phyloP scores from a whole-genome alignment of 2,329 filamentous ascomycete species.

The Sporothrix pallida region DNA sequence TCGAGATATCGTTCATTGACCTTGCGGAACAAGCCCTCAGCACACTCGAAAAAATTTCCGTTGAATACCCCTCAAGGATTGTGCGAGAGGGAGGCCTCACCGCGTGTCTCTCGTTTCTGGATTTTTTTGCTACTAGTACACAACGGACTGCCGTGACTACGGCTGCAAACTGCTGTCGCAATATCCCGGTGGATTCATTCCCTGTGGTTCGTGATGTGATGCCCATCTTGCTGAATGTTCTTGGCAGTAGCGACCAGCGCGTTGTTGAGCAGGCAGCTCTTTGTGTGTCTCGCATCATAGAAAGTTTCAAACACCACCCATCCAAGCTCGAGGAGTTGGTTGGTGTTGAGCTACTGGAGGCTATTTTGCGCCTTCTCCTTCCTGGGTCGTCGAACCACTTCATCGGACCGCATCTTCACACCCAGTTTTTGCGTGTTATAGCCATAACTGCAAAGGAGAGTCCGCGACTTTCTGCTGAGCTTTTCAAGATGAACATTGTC shows the following conservation, averaged over 20 bases:
- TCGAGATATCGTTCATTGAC: slow-evolving; percentile 97
- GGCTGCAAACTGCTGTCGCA: slow-evolving; percentile 96
- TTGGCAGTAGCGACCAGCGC: slow-evolving; percentile 90
- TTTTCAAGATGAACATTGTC: slow-evolving; percentile 95
- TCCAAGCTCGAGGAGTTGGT: slow-evolving; percentile 91
- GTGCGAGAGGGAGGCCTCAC: slow-evolving; percentile 94
- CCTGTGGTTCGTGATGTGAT: slow-evolving; percentile 91
- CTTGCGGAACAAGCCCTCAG: slow-evolving; percentile 95
- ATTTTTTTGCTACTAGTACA: slow-evolving; percentile 97
- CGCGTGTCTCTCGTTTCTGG: slow-evolving; percentile 93
- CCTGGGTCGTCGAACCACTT: slow-evolving; percentile 89
- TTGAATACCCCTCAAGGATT: slow-evolving; percentile 93
- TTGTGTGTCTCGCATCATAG: slow-evolving; percentile 93
- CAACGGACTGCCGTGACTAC: slow-evolving; percentile 96
- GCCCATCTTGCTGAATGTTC: slow-evolving; percentile 89
- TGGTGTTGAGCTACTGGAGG: slow-evolving; percentile 82
- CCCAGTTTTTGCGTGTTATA: slow-evolving; percentile 90
- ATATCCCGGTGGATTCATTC: slow-evolving; percentile 94
- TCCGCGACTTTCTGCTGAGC: slow-evolving; percentile 81
- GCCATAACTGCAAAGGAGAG: slow-evolving; percentile 90
- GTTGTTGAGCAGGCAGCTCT: slow-evolving; percentile 96
- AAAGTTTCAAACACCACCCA: slow-evolving; percentile 91
- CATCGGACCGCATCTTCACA: slow-evolving; percentile 92
- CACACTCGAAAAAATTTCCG: slow-evolving; percentile 95
- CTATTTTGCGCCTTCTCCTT: slow-evolving; percentile 83